Base-by-base conservation (phyloP, 1,284 basidiomycete species). In the Austroboletus novae-zelandiae region DNA sequence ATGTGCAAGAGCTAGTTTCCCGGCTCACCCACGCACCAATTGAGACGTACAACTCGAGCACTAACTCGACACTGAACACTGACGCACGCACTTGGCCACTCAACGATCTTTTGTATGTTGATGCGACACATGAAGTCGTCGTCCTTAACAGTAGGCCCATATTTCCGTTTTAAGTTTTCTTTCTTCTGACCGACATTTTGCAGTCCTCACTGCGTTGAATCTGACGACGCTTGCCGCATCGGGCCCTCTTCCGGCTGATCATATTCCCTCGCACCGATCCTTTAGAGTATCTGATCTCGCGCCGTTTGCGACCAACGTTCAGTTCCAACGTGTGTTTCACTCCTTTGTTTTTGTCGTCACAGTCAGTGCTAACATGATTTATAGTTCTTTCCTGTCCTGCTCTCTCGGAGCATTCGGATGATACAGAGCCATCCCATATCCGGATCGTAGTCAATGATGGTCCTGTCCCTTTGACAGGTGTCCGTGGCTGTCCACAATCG, bases 391-490 rank as follows among this genome's bases (percentile, higher is more conserved):
- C 64, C 3, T 69, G 63, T 23, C 50, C 65, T 0, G 35, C 49
- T 25, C 34, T 48, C 15, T 9, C 49, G 5, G 47, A 9, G 69
- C 65, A 71, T 9, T 76, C 34, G 1, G 52, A 68, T 17, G 30
- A 75, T 27, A 72, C 70, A 27, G 25, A 27, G 25, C 25, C 25
- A 66, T 52, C 55, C 1, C 89, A 91, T 59, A 84, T 94, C 56
- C 84, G 91, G 6, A 74, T 89, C 48, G 80, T 90, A 62, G 80
- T 93, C 67, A 96, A 96, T 71, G 94, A 97, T 64, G 94, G 89
- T 4, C 89, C 94, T 1, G 77, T 84, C 1, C 92, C 94, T 1
- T 76, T 95, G 36, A 86, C 84, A 2, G 81, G 85, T 32, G 78
- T 91, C 61, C 72, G 75, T 23, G 89, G 88, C 2, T 94, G 91